These are phyloP conservation scores for Aspergillus awamori DNA, from an alignment of 2,329 filamentous ascomycete genomes.

Conservation along the genomic window DNA sequence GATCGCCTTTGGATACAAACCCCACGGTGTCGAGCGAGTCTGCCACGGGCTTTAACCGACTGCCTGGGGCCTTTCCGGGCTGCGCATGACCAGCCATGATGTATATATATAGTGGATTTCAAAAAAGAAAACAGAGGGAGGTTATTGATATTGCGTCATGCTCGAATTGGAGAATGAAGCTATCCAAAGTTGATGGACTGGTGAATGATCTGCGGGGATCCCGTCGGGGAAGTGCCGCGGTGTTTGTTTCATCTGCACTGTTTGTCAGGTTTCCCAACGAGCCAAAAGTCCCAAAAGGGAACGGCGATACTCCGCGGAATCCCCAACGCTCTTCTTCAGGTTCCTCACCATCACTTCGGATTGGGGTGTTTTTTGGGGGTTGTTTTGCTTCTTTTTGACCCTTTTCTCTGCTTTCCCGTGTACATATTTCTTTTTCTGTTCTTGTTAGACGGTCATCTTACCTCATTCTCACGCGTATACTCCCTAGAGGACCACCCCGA, in stretches of 20 bases:
- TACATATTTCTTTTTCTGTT: neutral
- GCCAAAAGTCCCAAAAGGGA: constrained; percentile 1
- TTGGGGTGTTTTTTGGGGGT: neutral
- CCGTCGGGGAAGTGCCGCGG: constrained; percentile 1
- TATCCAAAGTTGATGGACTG: neutral
- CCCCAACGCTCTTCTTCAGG: constrained; percentile 1
- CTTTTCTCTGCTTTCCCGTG: neutral
- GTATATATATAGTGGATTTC: neutral
- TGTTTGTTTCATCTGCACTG: constrained; percentile 12
- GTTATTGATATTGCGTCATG: neutral
- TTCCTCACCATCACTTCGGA: neutral
- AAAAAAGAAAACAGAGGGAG: neutral
- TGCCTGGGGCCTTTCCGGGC: constrained; percentile 26
- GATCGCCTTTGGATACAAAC: constrained; percentile 88
- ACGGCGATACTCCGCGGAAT: constrained; percentile 5
- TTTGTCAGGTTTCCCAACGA: constrained; percentile 28
- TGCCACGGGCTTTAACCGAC: constrained; percentile 70
- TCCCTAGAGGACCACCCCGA: neutral
- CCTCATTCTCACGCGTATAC: neutral
- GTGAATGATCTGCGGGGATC: neutral
- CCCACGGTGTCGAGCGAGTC: constrained; percentile 82
- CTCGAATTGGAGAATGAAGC: neutral
- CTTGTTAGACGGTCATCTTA: neutral
- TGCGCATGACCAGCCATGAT: constrained; percentile 26
- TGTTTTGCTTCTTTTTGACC: neutral